phyloP scores from a whole-genome alignment of 108 stramenopile genomes.

The Skeletonema marinoi region DNA sequence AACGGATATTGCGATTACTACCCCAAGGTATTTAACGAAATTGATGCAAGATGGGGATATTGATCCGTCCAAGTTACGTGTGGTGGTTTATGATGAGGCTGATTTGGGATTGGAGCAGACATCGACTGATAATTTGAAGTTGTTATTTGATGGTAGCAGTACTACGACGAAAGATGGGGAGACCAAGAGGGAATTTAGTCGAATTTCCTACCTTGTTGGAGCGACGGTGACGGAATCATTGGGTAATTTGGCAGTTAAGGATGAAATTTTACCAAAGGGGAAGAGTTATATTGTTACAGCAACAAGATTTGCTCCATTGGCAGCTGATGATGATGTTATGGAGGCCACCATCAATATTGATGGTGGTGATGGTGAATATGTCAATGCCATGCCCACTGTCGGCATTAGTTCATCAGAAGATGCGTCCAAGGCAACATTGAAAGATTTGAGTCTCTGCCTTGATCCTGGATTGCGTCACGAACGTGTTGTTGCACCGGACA shows the following conservation, averaged over 20 bases:
- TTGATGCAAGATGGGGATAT: constrained; percentile 76
- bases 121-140: constrained; percentile 42
- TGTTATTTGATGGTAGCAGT: constrained; percentile 65
- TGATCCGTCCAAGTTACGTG: constrained; percentile 70
- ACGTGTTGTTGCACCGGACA: constrained; percentile 58
- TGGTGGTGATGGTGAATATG: background rate
- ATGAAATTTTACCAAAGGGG: constrained; percentile 73
- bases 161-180: background rate
- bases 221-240: constrained; percentile 81
- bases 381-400: background rate
- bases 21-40: constrained; percentile 73
- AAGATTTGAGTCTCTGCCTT: constrained; percentile 74
- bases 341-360: background rate
- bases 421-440: constrained; percentile 55
- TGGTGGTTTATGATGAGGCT: constrained; percentile 80
- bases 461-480: constrained; percentile 79
- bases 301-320: constrained; percentile 54
- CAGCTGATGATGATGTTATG: constrained; percentile 17
- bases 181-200: constrained; percentile 51
- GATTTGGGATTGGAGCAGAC: constrained; percentile 86
- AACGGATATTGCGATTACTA: constrained; percentile 86
- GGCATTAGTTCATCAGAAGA: background rate
- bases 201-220: constrained; percentile 78
- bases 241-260: constrained; percentile 73
- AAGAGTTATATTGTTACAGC: constrained; percentile 85